These are phyloP conservation scores for Monosporascus sp. DNA, from an alignment of 2,329 filamentous ascomycete species.

Conservation along the genomic window DNA sequence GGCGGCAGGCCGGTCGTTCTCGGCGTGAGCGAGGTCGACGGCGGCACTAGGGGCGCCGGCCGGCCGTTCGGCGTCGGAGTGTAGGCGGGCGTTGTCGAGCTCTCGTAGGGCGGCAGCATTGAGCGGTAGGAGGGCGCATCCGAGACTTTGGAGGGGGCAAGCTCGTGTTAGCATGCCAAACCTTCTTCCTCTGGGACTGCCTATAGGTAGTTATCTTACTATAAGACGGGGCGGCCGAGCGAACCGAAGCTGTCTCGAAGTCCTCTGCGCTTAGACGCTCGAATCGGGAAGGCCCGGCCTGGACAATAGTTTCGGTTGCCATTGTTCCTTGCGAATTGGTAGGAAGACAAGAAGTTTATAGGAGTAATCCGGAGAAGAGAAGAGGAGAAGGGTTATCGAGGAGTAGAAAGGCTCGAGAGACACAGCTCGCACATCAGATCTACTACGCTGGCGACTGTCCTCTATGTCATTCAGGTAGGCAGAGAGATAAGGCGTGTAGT, in stretches of 20 bases:
- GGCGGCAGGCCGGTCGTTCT: slow-evolving; percentile 44
- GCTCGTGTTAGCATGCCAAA: slow-evolving; percentile 11
- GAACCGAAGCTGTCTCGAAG: slow-evolving; percentile 62
- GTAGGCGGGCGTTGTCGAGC: slow-evolving; percentile 41
- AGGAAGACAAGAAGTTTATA: not conserved
- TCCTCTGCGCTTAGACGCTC: slow-evolving; percentile 41
- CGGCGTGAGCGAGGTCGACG: slow-evolving; percentile 16
- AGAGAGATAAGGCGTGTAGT: not conserved
- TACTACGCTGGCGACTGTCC: not conserved
- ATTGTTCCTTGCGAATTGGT: slow-evolving; percentile 6
- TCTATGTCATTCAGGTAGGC: not conserved
- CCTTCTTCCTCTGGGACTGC: not conserved
- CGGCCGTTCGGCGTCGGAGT: slow-evolving; percentile 29
- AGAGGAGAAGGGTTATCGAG: slow-evolving; percentile 3
- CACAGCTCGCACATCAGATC: slow-evolving; percentile 14
- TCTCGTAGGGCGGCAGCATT: slow-evolving; percentile 39
- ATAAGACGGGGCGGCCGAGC: slow-evolving; percentile 64
- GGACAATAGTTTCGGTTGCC: slow-evolving; percentile 20
- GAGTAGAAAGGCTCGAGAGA: slow-evolving; percentile 8
- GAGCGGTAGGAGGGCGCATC: slow-evolving; percentile 62
- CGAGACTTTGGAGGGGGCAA: slow-evolving; percentile 39
- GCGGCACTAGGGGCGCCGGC: slow-evolving; percentile 31
- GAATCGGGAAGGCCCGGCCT: slow-evolving; percentile 15
- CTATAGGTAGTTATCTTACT: slow-evolving; percentile 34
- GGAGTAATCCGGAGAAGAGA: not conserved